Evolutionary conservation across 164 flowering plant genomes (phyloP).

Genomic region (Taxillus chinensis): DNA sequence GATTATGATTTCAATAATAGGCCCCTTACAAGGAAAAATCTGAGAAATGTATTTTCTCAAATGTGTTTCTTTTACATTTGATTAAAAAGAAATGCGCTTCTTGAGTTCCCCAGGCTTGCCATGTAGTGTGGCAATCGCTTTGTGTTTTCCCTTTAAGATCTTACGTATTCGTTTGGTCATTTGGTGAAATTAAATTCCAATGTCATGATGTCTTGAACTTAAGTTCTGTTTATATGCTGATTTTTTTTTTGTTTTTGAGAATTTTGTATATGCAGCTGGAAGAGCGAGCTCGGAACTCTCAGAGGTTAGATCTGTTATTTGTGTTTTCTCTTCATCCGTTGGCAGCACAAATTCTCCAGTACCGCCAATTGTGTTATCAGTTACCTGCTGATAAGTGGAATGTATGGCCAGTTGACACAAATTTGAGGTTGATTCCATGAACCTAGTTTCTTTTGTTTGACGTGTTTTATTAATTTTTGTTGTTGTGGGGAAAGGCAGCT

Average conservation of each 20-base stretch:
- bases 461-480: background rate
- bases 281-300: slow-evolving; percentile 65
- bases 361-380: slow-evolving; percentile 23
- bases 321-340: slow-evolving; percentile 48
- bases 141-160: too few species aligned
- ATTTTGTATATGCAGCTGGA: slow-evolving; percentile 42
- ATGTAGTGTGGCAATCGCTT: too few species aligned
- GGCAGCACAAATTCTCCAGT: slow-evolving; percentile 34
- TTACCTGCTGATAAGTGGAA: slow-evolving; percentile 23
- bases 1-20: too few species aligned
- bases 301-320: slow-evolving; percentile 77
- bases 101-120: too few species aligned
- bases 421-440: slow-evolving; percentile 48
- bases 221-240: too few species aligned
- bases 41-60: too few species aligned
- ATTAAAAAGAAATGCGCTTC: too few species aligned
- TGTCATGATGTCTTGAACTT: too few species aligned
- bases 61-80: too few species aligned
- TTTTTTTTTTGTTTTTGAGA: background rate
- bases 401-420: slow-evolving; percentile 34
- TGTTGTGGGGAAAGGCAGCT: background rate
- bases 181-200: too few species aligned
- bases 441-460: background rate
- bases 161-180: too few species aligned
- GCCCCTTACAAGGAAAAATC: too few species aligned